A percentile compares a stretch with the other conserved stretches of the same genome.
phyloP scores from a whole-genome alignment of 2,329 filamentous ascomycete species.

The Acrocalymma vagum region DNA sequence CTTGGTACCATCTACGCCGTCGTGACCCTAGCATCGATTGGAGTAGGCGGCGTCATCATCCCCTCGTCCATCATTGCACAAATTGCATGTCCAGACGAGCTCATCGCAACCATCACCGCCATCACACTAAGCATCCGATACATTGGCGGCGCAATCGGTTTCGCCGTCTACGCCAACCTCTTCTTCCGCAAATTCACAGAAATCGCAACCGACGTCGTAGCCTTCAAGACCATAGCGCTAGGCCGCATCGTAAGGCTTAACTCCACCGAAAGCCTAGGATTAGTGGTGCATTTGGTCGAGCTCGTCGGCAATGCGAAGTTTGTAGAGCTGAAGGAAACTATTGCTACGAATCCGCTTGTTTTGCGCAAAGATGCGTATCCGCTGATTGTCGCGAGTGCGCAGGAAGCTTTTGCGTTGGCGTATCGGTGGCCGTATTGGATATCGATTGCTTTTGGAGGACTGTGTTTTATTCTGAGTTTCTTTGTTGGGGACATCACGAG shows the following conservation, averaged over 20 bases:
- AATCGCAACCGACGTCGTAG: slow-evolving; percentile 29
- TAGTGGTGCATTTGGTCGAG: slow-evolving; percentile 53
- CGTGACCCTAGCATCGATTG: slow-evolving; percentile 68
- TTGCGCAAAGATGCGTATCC: slow-evolving; percentile 53
- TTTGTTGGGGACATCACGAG: slow-evolving; percentile 71
- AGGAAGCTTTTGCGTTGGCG: slow-evolving; percentile 64
- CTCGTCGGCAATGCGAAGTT: slow-evolving; percentile 53
- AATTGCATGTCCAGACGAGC: slow-evolving; percentile 74
- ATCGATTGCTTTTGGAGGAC: slow-evolving; percentile 68
- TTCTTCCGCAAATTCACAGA: slow-evolving; percentile 36
- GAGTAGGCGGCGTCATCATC: slow-evolving; percentile 73
- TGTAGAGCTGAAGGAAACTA: slow-evolving; percentile 50
- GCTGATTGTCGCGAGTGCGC: slow-evolving; percentile 61
- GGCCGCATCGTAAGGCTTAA: slow-evolving; percentile 54
- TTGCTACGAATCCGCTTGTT: slow-evolving; percentile 54
- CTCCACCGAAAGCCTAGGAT: slow-evolving; percentile 51
- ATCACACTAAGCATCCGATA: slow-evolving; percentile 75
- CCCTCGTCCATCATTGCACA: slow-evolving; percentile 73
- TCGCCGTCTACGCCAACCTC: slow-evolving; percentile 57
- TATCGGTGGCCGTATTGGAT: slow-evolving; percentile 70
- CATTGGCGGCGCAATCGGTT: slow-evolving; percentile 72
- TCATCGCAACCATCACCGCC: slow-evolving; percentile 74
- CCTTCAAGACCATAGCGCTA: slow-evolving; percentile 56
- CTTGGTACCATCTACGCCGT: slow-evolving; percentile 64
- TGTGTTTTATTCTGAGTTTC: slow-evolving; percentile 65